These are phyloP conservation scores for Coemansia sp. DNA, from an alignment of 192 early-diverging fungal species.

Conservation along the genomic window DNA sequence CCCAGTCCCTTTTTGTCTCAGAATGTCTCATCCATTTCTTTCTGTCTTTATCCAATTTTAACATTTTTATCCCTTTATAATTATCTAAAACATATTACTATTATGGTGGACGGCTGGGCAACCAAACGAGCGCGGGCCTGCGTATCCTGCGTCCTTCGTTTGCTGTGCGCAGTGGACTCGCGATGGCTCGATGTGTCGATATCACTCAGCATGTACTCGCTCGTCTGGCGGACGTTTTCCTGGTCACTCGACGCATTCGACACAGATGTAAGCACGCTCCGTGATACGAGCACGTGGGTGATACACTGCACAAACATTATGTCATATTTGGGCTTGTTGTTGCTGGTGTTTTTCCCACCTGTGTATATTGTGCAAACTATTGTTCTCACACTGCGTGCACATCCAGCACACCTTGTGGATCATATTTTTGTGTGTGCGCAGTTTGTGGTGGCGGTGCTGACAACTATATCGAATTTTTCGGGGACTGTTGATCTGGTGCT, in stretches of 20 bases:
- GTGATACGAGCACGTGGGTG: conserved; percentile 1
- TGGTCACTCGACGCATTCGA: not conserved
- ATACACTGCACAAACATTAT: not conserved
- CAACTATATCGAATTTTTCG: conserved; percentile 16
- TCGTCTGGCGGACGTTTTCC: conserved; percentile 11
- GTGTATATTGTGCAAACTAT: not conserved
- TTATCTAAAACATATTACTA: no score
- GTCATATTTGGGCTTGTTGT: conserved; percentile 1
- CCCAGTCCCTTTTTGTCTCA: no score
- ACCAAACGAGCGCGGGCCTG: no score
- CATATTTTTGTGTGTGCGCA: not conserved
- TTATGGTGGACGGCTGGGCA: no score
- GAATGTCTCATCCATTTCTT: no score
- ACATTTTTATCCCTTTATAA: no score
- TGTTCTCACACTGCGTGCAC: not conserved
- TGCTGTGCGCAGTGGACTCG: not conserved
- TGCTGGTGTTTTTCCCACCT: conserved; percentile 13
- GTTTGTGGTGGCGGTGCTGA: conserved; percentile 12
- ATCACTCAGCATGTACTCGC: conserved; percentile 6
- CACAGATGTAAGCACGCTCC: not conserved
- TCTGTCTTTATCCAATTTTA: no score
- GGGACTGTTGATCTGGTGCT: conserved; percentile 31
- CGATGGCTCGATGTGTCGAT: conserved; percentile 6
- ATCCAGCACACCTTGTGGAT: not conserved
- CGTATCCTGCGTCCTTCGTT: no score